Percentiles rank a stretch among this genome's conserved stretches.
These are phyloP conservation scores for Claviceps sp. DNA, from an alignment of 2,329 filamentous ascomycete species.

Conservation along the genomic window DNA sequence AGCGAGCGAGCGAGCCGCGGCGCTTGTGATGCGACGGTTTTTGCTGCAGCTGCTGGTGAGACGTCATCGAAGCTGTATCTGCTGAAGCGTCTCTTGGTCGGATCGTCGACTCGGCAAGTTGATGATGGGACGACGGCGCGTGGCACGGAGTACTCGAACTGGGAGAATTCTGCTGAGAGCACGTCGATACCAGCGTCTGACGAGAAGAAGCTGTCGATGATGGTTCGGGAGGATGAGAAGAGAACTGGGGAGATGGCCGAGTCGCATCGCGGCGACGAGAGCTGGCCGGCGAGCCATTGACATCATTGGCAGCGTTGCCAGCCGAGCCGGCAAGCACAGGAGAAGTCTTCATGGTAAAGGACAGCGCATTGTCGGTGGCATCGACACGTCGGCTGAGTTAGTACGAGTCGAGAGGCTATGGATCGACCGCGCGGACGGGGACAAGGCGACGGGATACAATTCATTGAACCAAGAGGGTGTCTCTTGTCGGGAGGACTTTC, in stretches of 20 bases:
- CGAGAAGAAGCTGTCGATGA: conserved; percentile 2
- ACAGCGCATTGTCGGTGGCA: conserved; percentile 29
- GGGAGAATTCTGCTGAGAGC: conserved; percentile 5
- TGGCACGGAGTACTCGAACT: conserved; percentile 11
- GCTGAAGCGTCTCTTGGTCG: neutral
- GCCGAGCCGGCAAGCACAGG: conserved; percentile 32
- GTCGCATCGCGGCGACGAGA: conserved; percentile 22
- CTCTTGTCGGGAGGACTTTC: neutral
- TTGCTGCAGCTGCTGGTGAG: neutral
- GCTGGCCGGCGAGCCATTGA: conserved; percentile 38
- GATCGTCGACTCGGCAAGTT: neutral
- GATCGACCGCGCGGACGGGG: neutral
- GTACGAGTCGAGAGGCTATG: neutral
- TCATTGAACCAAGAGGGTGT: conserved; percentile 2
- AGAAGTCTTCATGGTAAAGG: conserved; percentile 46
- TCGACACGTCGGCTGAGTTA: neutral
- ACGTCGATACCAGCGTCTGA: conserved; percentile 8
- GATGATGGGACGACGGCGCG: conserved; percentile 4
- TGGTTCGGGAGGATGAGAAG: conserved; percentile 14
- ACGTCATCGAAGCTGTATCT: neutral
- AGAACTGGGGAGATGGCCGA: conserved; percentile 12
- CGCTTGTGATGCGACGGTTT: conserved; percentile 21
- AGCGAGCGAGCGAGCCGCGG: conserved; percentile 13
- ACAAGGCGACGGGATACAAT: neutral
- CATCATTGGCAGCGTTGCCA: conserved; percentile 30